phyloP scores from a whole-genome alignment of 2,329 filamentous ascomycete species.

The Aspergillus tanneri region DNA sequence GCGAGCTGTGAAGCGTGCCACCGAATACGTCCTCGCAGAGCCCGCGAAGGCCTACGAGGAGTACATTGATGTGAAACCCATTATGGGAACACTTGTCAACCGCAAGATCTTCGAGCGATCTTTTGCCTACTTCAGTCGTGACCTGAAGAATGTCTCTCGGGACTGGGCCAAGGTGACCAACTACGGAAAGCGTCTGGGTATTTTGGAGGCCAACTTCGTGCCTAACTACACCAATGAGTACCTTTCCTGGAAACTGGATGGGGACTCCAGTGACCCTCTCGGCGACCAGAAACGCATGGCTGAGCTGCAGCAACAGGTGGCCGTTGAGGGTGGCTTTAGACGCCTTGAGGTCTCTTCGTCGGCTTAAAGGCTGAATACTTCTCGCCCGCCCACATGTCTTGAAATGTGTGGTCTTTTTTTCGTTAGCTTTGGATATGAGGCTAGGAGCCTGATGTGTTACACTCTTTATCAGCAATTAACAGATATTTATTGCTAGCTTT shows the following conservation, averaged over 20 bases:
- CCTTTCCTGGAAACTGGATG: slow-evolving; percentile 64
- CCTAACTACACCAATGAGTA: slow-evolving; percentile 76
- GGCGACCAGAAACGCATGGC: slow-evolving; percentile 76
- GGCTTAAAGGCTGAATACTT: slow-evolving; percentile 28
- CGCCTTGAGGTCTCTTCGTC: slow-evolving; percentile 32
- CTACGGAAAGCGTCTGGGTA: slow-evolving; percentile 71
- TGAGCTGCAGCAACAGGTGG: slow-evolving; percentile 65
- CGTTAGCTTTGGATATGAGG: too few relatives aligned
- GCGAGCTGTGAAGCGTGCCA: slow-evolving; percentile 70
- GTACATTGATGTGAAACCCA: slow-evolving; percentile 70
- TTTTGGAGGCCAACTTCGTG: slow-evolving; percentile 61
- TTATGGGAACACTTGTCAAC: slow-evolving; percentile 67
- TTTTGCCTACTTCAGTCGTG: slow-evolving; percentile 72
- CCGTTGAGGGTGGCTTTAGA: slow-evolving; percentile 60
- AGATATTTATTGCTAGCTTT: too few relatives aligned
- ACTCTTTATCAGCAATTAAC: too few relatives aligned
- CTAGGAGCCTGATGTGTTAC: too few relatives aligned
- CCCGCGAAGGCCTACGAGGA: slow-evolving; percentile 65
- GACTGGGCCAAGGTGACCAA: slow-evolving; percentile 77
- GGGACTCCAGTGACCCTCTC: slow-evolving; percentile 64
- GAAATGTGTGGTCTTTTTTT: too few relatives aligned
- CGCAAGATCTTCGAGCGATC: slow-evolving; percentile 77
- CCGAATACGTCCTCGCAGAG: slow-evolving; percentile 66
- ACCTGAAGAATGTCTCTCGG: slow-evolving; percentile 70
- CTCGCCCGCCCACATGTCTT: too few relatives aligned